Evolutionary conservation across 139 green algal species (phyloP), one percentile per base, ranked within the genome.

Genomic region (Monoraphidium neglectum): DNA sequence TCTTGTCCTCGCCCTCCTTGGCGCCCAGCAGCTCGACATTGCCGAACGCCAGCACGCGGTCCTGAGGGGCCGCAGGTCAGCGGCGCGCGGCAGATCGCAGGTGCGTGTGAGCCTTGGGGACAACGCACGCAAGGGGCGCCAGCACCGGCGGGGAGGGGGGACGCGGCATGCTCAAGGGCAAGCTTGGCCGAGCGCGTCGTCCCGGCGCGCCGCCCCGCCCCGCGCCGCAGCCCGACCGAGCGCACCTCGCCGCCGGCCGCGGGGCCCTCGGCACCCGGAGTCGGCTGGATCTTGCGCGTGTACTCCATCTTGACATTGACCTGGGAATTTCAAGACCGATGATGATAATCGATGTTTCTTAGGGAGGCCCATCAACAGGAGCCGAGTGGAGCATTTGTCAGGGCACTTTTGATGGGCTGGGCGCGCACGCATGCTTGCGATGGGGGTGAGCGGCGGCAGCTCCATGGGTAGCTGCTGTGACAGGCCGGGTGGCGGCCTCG

Each of bases 291-390:
- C 84, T 96, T 98, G 53, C 94, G 89, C 1, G 77, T 96, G 91
- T 98, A 99, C 82, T 98, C 96, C 89, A 98, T 94, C 69, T 83
- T 90, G 2, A 98, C 93, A 0, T 77, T 73, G 33, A 98, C 93
- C 78, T 94, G n/a, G n/a, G n/a, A n/a, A n/a, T n/a, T n/a, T n/a
- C n/a, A n/a, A n/a, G n/a, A n/a, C n/a, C n/a, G n/a, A n/a, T n/a
- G n/a, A n/a, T n/a, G n/a, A n/a, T n/a, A n/a, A n/a, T n/a, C n/a
- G n/a, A n/a, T n/a, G n/a, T n/a, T n/a, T n/a, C n/a, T n/a, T n/a
- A n/a, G n/a, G n/a, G n/a, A n/a, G n/a, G n/a, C n/a, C n/a, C n/a
- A n/a, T n/a, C n/a, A n/a, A n/a, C n/a, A n/a, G n/a, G n/a, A n/a
- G n/a, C n/a, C n/a, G n/a, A n/a, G n/a, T n/a, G n/a, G n/a, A n/a